Percentiles rank a stretch among this genome's conserved stretches.
Conservation (phyloP, 345 rosid species). For the Clausena lansium region DNA sequence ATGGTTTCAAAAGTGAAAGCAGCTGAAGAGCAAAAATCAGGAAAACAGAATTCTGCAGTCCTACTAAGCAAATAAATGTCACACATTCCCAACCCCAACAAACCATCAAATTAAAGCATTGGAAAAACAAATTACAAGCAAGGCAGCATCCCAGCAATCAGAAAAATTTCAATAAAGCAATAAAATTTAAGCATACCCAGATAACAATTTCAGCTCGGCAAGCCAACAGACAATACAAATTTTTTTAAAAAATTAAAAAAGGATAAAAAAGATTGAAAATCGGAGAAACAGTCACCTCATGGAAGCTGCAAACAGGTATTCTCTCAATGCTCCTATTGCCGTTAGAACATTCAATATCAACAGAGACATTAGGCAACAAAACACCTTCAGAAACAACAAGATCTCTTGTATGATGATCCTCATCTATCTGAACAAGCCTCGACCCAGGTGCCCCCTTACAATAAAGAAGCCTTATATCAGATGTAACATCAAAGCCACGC, state of each 20-base stretch:
- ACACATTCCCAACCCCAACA: not conserved
- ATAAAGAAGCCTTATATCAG: conserved; percentile 86
- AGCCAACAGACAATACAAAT: conserved; percentile 12
- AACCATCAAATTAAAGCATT: not conserved
- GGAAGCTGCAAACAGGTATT: conserved; percentile 67
- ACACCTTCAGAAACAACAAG: conserved; percentile 53
- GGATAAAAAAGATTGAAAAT: too few species aligned
- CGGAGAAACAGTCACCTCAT: conserved; percentile 47
- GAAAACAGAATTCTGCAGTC: not conserved
- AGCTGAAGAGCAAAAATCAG: not conserved
- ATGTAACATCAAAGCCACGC: conserved; percentile 92
- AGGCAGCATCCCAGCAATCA: not conserved
- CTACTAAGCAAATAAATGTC: not conserved
- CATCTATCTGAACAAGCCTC: conserved; percentile 71
- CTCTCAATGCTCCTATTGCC: conserved; percentile 43
- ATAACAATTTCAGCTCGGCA: conserved; percentile 7
- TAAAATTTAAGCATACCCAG: conserved; percentile 17
- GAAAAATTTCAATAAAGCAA: not conserved
- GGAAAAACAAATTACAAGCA: not conserved
- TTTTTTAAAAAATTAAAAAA: not conserved
- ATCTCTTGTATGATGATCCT: conserved; percentile 53
- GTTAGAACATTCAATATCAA: conserved; percentile 59
- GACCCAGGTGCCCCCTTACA: conserved; percentile 95
- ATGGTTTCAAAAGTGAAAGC: not conserved
- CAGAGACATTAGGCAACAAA: conserved; percentile 54